Evolutionary conservation across 768 basidiomycete genomes (phyloP), one percentile per base, ranked within the genome.

Genomic region (Chalciporus chontae): DNA sequence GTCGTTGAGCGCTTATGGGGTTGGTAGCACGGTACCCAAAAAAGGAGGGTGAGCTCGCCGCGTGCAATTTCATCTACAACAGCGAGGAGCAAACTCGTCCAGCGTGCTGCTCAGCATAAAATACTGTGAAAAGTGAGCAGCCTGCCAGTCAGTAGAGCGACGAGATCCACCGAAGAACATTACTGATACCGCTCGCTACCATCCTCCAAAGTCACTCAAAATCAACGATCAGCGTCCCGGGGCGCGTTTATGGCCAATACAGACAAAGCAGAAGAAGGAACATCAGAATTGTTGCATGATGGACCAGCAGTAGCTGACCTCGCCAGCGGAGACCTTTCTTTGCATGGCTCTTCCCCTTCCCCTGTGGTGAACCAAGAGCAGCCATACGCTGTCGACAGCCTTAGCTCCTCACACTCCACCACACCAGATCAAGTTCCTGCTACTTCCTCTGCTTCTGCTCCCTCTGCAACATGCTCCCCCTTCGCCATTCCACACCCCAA

Each of bases 191-290:
- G 43, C 18, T 45, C 27, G 44, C 52, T 43, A 46, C 52, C 43
- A 45, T 50, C 31, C 31, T 19, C 41, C 26, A 40, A 26, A 47
- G 48, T 37, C 46, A 41, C 37, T 34, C 19, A 52, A 54, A 53
- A 40, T 43, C 62, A 42, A 19, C 52, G 50, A 52, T 54, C 47
- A 71, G 81, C 83, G 84, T 85, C 83, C 69, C 54, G 69, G 39
- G 78, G 84, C 85, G 85, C 84, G 87, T 86, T 73, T 81, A 89
- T 89, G 87, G 86, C 85, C 67, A 74, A 80, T 75, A 77, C 70
- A 71, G 81, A 79, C 68, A 70, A 71, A 62, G 66, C 72, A 69
- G 60, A 67, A 55, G 69, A 69, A 65, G 69, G 69, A 70, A 68
- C 69, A 68, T 63, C 73, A 62, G 77, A 77, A 63, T 68, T 70